Evolutionary conservation across 1,284 basidiomycete genomes (phyloP), one percentile per base, ranked within the genome.

Genomic region (Puccinia polysora): DNA sequence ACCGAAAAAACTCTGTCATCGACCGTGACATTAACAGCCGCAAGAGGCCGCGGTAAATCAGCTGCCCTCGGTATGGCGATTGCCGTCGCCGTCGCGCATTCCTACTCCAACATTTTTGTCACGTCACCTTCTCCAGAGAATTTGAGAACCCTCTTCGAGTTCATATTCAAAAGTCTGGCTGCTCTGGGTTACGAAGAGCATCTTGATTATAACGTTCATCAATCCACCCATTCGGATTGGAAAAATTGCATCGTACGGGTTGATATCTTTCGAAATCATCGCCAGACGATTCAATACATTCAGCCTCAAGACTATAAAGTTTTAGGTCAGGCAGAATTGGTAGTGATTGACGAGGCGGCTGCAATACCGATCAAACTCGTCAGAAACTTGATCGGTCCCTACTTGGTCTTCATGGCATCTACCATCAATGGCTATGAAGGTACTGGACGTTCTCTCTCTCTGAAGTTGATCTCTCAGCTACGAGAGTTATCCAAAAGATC

Each of bases 341-440:
- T 99, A 74, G 89, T 99, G 76, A 96, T 99, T 74, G 96, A 98
- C 77, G 96, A 99, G 81, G 96, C 95, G 2, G 96, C 96, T 5
- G 96, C 96, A 18, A 97, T 98, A 73, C 96, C 96, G 0, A 86
- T 98, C 14, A 91, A 94, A 3, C 86, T 97, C 28, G 94, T 99
- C 20, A 87, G 89, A 75, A 92, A 92, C 77, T 87, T 98, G 73
- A 88, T 99, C 74, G 96, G 96, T 0, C 94, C 94, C 0, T 98
- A 98, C 81, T 89, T 97, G 50, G 93, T 98, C 63, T 97, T 98
- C 84, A 88, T 98, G 84, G 91, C 93, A 0, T 96, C 92, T 20
- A 99, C 96, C 1, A 95, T 98, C 83, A 97, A 97, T 79, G 96
- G 96, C 53, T 99, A 99, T 82, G 96, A 98, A 83, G 96, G 96